phyloP scores from a whole-genome alignment of 2,329 filamentous ascomycete genomes.

The Aureobasidium subglaciale region DNA sequence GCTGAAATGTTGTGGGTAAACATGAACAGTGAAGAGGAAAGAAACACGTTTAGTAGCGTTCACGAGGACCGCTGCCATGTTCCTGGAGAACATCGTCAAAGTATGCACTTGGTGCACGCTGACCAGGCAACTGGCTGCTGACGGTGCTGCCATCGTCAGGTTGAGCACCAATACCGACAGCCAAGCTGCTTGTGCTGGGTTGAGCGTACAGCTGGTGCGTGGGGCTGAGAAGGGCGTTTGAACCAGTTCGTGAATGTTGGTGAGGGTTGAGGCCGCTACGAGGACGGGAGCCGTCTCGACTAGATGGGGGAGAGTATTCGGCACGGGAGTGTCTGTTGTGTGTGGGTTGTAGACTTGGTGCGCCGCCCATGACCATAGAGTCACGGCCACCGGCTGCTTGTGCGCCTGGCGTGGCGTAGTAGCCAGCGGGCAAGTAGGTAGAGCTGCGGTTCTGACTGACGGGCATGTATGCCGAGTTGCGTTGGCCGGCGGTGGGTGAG shows the following conservation, averaged over 20 bases:
- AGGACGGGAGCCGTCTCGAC: conserved; percentile 16
- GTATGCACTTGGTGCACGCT: conserved; percentile 78
- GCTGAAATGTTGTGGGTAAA: neutral
- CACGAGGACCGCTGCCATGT: conserved; percentile 39
- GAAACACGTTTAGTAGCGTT: conserved; percentile 12
- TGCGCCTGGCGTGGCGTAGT: conserved; percentile 67
- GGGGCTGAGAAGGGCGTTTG: neutral
- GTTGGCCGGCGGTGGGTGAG: conserved; percentile 68
- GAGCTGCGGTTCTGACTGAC: conserved; percentile 54
- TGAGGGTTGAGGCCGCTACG: neutral
- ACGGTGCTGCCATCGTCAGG: conserved; percentile 33
- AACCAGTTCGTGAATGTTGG: neutral
- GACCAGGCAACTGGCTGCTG: conserved; percentile 48
- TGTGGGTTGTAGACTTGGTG: conserved; percentile 26
- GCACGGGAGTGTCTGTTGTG: conserved; percentile 24
- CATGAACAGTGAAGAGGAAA: neutral
- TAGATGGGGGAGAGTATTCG: conserved; percentile 19
- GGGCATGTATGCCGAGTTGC: conserved; percentile 14
- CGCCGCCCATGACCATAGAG: conserved; percentile 38
- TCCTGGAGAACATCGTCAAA: conserved; percentile 84
- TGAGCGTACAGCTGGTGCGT: conserved; percentile 22
- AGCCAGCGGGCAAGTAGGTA: conserved; percentile 80
- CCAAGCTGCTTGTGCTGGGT: conserved; percentile 31
- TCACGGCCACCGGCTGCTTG: conserved; percentile 36
- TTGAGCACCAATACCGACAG: conserved; percentile 21